Base-by-base conservation (phyloP, 106 monocot genomes). In the Cymbidium sinense region DNA sequence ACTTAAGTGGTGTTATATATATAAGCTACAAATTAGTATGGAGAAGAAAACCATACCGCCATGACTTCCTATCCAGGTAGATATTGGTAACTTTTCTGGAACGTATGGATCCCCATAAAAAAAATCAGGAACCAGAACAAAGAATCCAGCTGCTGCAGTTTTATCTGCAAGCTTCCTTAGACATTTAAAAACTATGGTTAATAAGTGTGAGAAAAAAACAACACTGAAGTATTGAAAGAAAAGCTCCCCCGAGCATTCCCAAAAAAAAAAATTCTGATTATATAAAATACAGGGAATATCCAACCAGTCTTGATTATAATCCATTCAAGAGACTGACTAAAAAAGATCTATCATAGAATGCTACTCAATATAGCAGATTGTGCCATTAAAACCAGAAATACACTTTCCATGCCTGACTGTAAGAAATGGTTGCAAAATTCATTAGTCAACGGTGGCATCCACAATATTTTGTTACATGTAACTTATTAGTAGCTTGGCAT, bases 71-170 rank as follows among this genome's bases (percentile, higher is more conserved):
- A 74, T 36, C n/a, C n/a, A n/a, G n/a, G n/a, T n/a, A n/a, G n/a
- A n/a, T n/a, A n/a, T n/a, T n/a, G n/a, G n/a, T n/a, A n/a, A n/a
- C n/a, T n/a, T n/a, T n/a, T n/a, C n/a, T n/a, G n/a, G n/a, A n/a
- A n/a, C n/a, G n/a, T n/a, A 80, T 51, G 84, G 84, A 79, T 90
- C 90, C 73, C 90, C 93, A 43, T 88, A 69, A 3, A 90, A 79
- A 73, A 93, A 90, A 75, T 93, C 93, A 84, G 93, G 93, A 62
- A 86, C 93, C 47, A 90, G 81, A 33, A 86, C 90, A 81, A 72
- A 90, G 72, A 88, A 93, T 65, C 93, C 93, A 64, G 76, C 20
- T 13, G 82, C 86, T 31, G 86, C 88, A 61, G 83, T 83, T 85
- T 88, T 93, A 41, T 90, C 73, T n/a, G 73, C 73, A 39, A 73